Evolutionary conservation across 2,329 filamentous ascomycete genomes (phyloP).

Genomic region (Blastomyces emzantsi): DNA sequence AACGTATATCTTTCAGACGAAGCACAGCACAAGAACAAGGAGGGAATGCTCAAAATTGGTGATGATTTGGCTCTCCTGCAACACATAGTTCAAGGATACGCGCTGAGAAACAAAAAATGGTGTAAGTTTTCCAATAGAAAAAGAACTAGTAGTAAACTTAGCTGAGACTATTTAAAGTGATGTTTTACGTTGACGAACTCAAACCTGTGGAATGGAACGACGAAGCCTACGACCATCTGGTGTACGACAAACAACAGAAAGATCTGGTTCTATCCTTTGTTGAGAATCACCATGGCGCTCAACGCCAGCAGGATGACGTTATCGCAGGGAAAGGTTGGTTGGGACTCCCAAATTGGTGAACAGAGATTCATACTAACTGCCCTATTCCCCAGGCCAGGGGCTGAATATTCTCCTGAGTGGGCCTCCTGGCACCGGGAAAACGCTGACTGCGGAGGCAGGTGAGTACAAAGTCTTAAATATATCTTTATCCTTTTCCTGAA

Average conservation of each 20-base stretch:
- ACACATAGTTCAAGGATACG: slow-evolving; percentile 38
- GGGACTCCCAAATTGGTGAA: background rate
- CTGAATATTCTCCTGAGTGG: slow-evolving; percentile 13
- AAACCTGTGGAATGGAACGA: slow-evolving; percentile 39
- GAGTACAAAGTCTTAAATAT: slow-evolving; percentile 16
- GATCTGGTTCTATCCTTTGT: slow-evolving; percentile 19
- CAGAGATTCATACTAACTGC: slow-evolving; percentile 2
- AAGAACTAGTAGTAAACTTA: background rate
- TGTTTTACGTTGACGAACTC: slow-evolving; percentile 28
- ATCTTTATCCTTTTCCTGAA: background rate
- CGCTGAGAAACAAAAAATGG: slow-evolving; percentile 39
- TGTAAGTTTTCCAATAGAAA: slow-evolving; percentile 23
- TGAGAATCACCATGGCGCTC: slow-evolving; percentile 32
- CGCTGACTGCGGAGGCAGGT: slow-evolving; percentile 28
- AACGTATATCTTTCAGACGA: slow-evolving; percentile 10
- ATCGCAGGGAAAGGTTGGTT: slow-evolving; percentile 28
- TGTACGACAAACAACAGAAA: slow-evolving; percentile 42
- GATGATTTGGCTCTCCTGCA: slow-evolving; percentile 35
- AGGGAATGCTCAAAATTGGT: slow-evolving; percentile 32
- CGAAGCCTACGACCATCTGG: slow-evolving; percentile 39
- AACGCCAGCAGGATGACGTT: slow-evolving; percentile 20
- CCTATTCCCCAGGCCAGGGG: background rate
- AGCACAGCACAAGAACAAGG: slow-evolving; percentile 33
- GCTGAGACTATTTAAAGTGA: background rate
- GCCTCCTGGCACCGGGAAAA: slow-evolving; percentile 27